Evolutionary conservation across 305 asterid species (phyloP), one percentile per base, ranked within the genome.

Genomic region (Fraxinus xanthoxyloides): DNA sequence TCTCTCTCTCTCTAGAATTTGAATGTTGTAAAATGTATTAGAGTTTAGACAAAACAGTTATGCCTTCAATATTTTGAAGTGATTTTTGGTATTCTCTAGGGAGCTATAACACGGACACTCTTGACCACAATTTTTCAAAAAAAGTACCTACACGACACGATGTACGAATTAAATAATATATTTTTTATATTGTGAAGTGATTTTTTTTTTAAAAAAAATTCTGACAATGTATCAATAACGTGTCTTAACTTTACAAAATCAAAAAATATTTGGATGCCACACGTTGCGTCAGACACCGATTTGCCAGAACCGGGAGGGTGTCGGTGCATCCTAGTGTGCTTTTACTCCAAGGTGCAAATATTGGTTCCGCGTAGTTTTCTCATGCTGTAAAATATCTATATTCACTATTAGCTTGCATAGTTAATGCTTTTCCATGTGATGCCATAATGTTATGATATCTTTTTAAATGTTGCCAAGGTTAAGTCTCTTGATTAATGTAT

Each of bases 401-500:
- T 75, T 21, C 78, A 40, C 19, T 4, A 0, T 43, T 38, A 5
- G 17, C 56, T 74, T 46, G 15, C 82, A 70, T 0, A 21, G 10
- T 31, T 40, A 40, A 48, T 79, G 72, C 21, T 74, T 8, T 73
- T 78, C 26, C 12, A 30, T 4, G 35, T 17, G 40, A 31, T 56
- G 40, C 17, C 28, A 32, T 40, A 7, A 36, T 32, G 24, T 32
- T 5, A 9, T 75, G 19, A 17, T 43, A 2, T 61, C 36, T 38
- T 48, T 35, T 28, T 75, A 46, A 73, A 40, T 77, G 46, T 38
- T 82, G 82, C 74, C 51, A 5, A n/a, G 40, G 40, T 81, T 26
- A 84, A 75, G 35, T 61, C 26, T 30, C 26, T 78, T 79, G 38
- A 84, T 13, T 74, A 74, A 43, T 79, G 24, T 23, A 7, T 72